Evolutionary conservation across 176 grass and related monocot species (phyloP).

Genomic region (Stipa capillata): DNA sequence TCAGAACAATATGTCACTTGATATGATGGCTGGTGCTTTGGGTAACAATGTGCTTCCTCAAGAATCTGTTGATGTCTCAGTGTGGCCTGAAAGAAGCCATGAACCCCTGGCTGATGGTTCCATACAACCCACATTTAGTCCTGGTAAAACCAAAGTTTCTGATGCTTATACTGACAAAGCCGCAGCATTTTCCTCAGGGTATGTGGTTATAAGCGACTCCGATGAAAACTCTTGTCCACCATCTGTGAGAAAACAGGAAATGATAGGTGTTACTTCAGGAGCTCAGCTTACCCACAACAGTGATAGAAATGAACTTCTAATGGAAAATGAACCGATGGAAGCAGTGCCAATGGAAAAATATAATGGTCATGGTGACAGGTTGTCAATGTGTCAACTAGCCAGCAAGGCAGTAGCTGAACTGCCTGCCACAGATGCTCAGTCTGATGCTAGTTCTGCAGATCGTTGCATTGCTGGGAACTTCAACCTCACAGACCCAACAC

Average conservation of each 20-base stretch:
- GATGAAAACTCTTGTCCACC: conserved; percentile 18
- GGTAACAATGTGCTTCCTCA: conserved; percentile 27
- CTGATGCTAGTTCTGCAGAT: conserved; percentile 34
- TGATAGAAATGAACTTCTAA: conserved; percentile 21
- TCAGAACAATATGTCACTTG: conserved; percentile 34
- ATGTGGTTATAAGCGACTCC: conserved; percentile 19
- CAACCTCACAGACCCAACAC: conserved; percentile 15
- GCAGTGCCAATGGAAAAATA: conserved; percentile 30
- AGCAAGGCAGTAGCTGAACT: conserved; percentile 11
- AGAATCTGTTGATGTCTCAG: conserved; percentile 29
- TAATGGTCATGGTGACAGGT: conserved; percentile 14
- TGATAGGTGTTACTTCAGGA: neutral
- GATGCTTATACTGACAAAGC: conserved; percentile 22
- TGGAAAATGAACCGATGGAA: conserved; percentile 14
- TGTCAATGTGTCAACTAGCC: conserved; percentile 38
- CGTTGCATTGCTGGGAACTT: conserved; percentile 17
- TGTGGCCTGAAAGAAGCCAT: conserved; percentile 15
- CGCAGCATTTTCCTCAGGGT: conserved; percentile 4
- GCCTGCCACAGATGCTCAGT: conserved; percentile 47
- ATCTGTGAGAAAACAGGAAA: conserved; percentile 22
- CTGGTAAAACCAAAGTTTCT: conserved; percentile 32
- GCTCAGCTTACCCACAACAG: conserved; percentile 13
- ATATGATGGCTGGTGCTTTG: conserved; percentile 15
- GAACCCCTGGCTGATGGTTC: conserved; percentile 10
- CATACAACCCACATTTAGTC: conserved; percentile 2